Evolutionary conservation across 495 filamentous ascomycete species (phyloP), one percentile per base, ranked within the genome.

Genomic region (Xanthoparmelia taractica): DNA sequence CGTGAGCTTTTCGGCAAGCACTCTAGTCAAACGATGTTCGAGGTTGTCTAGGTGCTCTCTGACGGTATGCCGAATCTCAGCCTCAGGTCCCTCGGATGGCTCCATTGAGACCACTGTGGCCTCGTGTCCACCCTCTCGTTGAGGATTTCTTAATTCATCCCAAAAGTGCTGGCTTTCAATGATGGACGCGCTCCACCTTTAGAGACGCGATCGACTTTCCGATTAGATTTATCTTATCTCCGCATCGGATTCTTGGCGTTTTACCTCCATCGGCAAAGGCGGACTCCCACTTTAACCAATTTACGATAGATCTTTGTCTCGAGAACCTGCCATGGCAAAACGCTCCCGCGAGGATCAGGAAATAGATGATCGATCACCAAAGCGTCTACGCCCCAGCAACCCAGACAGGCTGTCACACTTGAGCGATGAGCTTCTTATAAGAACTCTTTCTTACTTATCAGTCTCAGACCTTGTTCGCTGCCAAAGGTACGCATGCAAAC

Each of bases 351-450:
- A 73, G 36, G 60, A 72, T 58, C 60, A 58, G 15, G 20, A 63
- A 4, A 55, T 36, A 54, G 58, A 71, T 55, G 60, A 58, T 15
- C 70, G 63, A 43, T 45, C 68, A 40, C 50, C 65, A 47, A 82
- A 84, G 64, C 75, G 80, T 37, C 65, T 62, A 57, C 75, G 74
- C 40, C 68, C 67, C 15, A 68, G 29, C 3, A 17, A 43, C 4
- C 40, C 54, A 27, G 79, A 87, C 69, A 75, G 72, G 57, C 59
- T 88, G 10, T 86, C 89, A 36, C 73, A 73, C 27, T 78, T 98
- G 58, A 95, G 91, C 60, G 87, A 96, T 74, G 94, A 98, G 71
- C 80, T 97, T 50, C 80, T 96, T 40, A 76, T 97, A 43, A 86
- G 90, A 69, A 91, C 96, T 60, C 81, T 96, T 57, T 91, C 89